These are phyloP conservation scores for Picea sitchensis DNA, from an alignment of 75 land plant genomes.

Conservation along the genomic window DNA sequence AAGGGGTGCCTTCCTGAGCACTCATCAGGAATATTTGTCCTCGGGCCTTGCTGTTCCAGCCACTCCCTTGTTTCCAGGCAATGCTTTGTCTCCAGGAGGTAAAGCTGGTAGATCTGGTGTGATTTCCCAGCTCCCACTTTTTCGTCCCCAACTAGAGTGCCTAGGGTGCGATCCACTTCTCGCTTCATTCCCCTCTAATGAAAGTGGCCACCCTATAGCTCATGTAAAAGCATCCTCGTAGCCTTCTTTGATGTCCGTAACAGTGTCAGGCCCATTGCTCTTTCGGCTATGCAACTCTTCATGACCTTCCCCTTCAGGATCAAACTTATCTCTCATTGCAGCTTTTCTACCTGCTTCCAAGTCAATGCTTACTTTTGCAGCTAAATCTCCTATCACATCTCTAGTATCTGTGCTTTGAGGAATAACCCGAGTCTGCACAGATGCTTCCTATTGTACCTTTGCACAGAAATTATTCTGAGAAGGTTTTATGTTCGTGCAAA, in stretches of 20 bases:
- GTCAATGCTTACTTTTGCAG: constrained; percentile 21
- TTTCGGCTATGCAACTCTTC: constrained; percentile 26
- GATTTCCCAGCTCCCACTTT: constrained; percentile 91
- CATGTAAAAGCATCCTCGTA: constrained; percentile 41
- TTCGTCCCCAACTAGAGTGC: constrained; percentile 90
- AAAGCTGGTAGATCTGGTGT: constrained; percentile 75
- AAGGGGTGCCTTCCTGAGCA: no score
- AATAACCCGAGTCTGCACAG: background rate
- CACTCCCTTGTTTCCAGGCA: constrained; percentile 26
- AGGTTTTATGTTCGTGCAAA: constrained; percentile 56
- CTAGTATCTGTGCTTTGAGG: background rate
- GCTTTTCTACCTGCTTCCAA: constrained; percentile 76
- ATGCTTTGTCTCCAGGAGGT: constrained; percentile 37
- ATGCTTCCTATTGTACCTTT: constrained; percentile 26
- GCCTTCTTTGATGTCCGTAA: constrained; percentile 57
- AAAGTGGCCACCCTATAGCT: constrained; percentile 40
- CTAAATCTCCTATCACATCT: constrained; percentile 4
- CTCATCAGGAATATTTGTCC: no score
- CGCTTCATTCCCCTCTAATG: constrained; percentile 30
- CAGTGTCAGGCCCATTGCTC: constrained; percentile 22
- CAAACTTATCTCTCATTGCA: constrained; percentile 40
- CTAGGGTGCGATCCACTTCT: constrained; percentile 52
- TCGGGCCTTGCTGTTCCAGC: background rate
- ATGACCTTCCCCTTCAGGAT: constrained; percentile 23
- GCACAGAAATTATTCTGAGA: constrained; percentile 55